phyloP scores from a whole-genome alignment of 1,284 basidiomycete species.

The Ganoderma meredithae region DNA sequence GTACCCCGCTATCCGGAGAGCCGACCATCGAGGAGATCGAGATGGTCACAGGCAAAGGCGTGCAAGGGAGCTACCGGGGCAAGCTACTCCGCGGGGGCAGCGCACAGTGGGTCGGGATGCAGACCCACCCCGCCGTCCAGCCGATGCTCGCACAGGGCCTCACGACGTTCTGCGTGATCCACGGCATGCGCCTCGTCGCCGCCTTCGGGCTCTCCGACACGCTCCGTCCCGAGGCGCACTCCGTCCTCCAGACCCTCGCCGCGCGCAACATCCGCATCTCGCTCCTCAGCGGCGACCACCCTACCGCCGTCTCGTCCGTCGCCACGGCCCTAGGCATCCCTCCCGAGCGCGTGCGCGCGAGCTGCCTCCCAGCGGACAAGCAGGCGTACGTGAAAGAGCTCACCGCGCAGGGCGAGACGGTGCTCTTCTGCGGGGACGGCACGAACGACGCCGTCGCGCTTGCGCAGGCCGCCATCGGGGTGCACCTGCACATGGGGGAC shows the following conservation, averaged over 20 bases:
- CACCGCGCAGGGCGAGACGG: slow-evolving; percentile 38
- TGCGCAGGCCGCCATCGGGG: slow-evolving; percentile 57
- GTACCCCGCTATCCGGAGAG: neutral
- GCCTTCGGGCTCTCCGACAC: slow-evolving; percentile 58
- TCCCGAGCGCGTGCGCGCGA: slow-evolving; percentile 50
- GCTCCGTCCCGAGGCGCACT: slow-evolving; percentile 51
- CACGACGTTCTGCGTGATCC: slow-evolving; percentile 47
- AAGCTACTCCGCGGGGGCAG: slow-evolving; percentile 45
- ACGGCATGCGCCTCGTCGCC: slow-evolving; percentile 43
- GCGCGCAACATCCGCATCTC: slow-evolving; percentile 49
- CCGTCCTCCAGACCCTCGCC: slow-evolving; percentile 49
- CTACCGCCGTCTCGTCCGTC: slow-evolving; percentile 56
- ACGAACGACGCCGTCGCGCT: slow-evolving; percentile 63
- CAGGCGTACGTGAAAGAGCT: slow-evolving; percentile 52
- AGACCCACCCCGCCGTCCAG: slow-evolving; percentile 33
- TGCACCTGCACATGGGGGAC: slow-evolving; percentile 54
- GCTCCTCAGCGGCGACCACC: slow-evolving; percentile 64
- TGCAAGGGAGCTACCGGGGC: slow-evolving; percentile 41
- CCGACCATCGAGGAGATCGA: slow-evolving; percentile 34
- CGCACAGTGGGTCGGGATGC: slow-evolving; percentile 42
- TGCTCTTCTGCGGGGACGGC: slow-evolving; percentile 56
- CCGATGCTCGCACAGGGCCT: slow-evolving; percentile 38
- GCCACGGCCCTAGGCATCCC: slow-evolving; percentile 51
- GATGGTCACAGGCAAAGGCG: slow-evolving; percentile 46
- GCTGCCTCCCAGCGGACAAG: slow-evolving; percentile 60